phyloP scores from a whole-genome alignment of 495 filamentous ascomycete genomes.

The Aspergillus steynii region DNA sequence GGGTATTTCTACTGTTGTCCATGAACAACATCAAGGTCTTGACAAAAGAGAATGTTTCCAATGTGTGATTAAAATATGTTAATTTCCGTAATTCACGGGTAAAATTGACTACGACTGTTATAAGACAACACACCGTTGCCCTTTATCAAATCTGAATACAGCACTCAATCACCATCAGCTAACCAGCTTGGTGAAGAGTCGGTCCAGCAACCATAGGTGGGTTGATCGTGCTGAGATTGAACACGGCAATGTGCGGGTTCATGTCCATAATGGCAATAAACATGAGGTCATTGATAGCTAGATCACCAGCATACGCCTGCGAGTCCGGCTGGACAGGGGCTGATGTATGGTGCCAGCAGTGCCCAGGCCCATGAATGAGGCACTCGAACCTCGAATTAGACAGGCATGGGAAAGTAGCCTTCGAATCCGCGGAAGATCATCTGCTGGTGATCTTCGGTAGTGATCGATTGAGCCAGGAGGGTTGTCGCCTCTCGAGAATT shows the following conservation, averaged over 20 bases:
- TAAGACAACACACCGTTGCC: no score
- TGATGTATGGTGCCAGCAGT: conserved; percentile 80
- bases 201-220: conserved; percentile 73
- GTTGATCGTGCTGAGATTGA: conserved; percentile 73
- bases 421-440: conserved; percentile 85
- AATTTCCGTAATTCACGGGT: no score
- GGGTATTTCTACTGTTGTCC: no score
- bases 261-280: conserved; percentile 76
- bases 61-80: no score
- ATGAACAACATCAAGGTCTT: no score
- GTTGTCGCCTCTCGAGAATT: conserved; percentile 73
- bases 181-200: conserved; percentile 80
- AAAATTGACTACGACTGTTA: no score
- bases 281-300: conserved; percentile 75
- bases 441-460: conserved; percentile 86
- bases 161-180: conserved; percentile 15
- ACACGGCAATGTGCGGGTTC: conserved; percentile 69
- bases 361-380: conserved; percentile 91
- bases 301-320: conserved; percentile 63
- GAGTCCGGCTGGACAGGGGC: conserved; percentile 74
- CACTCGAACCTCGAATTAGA: conserved; percentile 79
- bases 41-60: no score
- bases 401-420: conserved; percentile 81
- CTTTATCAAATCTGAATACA: neutral
- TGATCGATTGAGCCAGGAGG: conserved; percentile 73